Evolutionary conservation across 163 green algal species (phyloP), one percentile per base, ranked within the genome.

Genomic region (Chlamydomonas reinhardtii): DNA sequence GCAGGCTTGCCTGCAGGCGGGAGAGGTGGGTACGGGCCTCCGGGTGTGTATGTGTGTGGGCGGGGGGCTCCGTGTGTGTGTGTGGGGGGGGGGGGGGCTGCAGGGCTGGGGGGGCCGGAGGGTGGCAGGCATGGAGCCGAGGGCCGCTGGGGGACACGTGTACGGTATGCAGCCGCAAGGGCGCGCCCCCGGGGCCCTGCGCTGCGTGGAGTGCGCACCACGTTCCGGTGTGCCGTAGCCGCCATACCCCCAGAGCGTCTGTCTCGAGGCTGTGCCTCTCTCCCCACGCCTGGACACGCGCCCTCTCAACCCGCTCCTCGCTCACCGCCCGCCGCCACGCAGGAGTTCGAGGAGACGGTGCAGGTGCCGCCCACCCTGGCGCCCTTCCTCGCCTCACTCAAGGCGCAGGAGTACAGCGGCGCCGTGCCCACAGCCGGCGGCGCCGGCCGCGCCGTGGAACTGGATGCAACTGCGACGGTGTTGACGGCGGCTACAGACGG

Each of bases 271-370:
- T n/a, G n/a, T n/a, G n/a, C n/a, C n/a, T n/a, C n/a, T n/a, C n/a
- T n/a, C n/a, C n/a, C n/a, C n/a, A n/a, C n/a, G n/a, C n/a, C n/a
- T n/a, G n/a, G n/a, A n/a, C n/a, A n/a, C n/a, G n/a, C n/a, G n/a
- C n/a, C n/a, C n/a, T n/a, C n/a, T n/a, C n/a, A n/a, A n/a, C n/a
- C n/a, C n/a, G n/a, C n/a, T n/a, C n/a, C n/a, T n/a, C n/a, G n/a
- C n/a, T n/a, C n/a, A n/a, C n/a, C n/a, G n/a, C 39, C 39, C 17
- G 19, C 20, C 20, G 27, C 25, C 27, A 27, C 27, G 39, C 79
- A 85, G 79, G 79, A 85, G 52, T 85, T 85, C n/a, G 79, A 77
- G 54, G 79, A 85, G 79, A 78, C 68, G 25, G 80, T 86, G 48
- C 80, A 86, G 80, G 80, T 86, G 27, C 80, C 80, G 5, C 29